Conservation (phyloP, 306 rosid species). For the Datisca glomerata region DNA sequence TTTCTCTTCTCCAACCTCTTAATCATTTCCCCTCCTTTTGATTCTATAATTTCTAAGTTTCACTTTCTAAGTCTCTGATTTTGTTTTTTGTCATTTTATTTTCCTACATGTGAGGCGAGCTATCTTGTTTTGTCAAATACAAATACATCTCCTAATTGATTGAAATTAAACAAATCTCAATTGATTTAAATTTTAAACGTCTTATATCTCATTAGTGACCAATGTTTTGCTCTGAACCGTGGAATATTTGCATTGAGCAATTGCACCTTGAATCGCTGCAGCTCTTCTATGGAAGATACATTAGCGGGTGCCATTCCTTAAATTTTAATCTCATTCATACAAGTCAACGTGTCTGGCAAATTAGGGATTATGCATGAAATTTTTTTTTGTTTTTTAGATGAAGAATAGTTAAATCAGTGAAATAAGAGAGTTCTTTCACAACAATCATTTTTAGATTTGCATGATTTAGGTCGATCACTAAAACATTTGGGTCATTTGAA, state of each 20-base stretch:
- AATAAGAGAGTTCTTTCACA: slow-evolving; percentile 58
- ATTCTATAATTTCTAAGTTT: no score
- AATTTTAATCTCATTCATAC: slow-evolving; percentile 59
- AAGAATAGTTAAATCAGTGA: slow-evolving; percentile 54
- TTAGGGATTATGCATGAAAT: slow-evolving; percentile 68
- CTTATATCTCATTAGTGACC: no score
- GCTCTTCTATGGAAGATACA: no score
- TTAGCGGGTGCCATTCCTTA: no score
- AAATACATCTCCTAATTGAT: no score
- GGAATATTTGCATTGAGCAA: no score
- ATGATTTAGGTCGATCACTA: slow-evolving; percentile 85
- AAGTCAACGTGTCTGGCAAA: slow-evolving; percentile 73
- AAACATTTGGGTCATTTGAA: slow-evolving; percentile 31
- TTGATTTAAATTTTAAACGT: no score
- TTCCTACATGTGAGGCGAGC: slow-evolving; percentile 52
- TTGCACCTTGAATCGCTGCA: no score
- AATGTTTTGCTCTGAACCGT: no score
- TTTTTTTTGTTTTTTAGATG: no score
- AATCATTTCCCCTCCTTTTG: neutral
- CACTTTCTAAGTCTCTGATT: no score
- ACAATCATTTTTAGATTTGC: slow-evolving; percentile 70
- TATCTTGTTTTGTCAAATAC: slow-evolving; percentile 77
- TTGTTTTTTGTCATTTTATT: neutral
- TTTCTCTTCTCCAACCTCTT: slow-evolving; percentile 55
- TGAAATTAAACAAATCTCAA: no score